Evolutionary conservation across 2,329 filamentous ascomycete species (phyloP), one percentile per base, ranked within the genome.

Genomic region (Fusarium sp.): DNA sequence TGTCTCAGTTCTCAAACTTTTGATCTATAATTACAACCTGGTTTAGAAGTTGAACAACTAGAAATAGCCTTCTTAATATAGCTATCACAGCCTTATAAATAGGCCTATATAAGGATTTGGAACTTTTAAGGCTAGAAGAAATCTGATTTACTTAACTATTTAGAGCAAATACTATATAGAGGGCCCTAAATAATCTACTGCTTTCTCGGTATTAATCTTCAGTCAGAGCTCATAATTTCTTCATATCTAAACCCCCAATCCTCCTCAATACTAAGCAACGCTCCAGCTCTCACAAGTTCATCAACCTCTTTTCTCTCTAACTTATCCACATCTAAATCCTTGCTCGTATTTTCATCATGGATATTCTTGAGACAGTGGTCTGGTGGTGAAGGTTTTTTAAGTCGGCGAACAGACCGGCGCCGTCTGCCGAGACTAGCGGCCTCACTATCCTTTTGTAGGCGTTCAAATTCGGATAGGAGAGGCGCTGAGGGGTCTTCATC

Each of bases 381-480:
- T 6, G 66, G 65, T 18, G 59, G 42, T 15, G 42, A 63, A 10
- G 68, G 71, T 5, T 57, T 13, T 48, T 63, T 76, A 2, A 79
- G 64, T 24, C 77, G 68, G 26, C 74, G 75, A 15, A 77, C 9
- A 8, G 72, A 75, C 26, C 74, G 64, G n/a, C 70, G 59, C 8
- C 69, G 64, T 9, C 42, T 37, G 12, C 76, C 73, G 10, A 66
- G 71, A 38, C 73, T 76, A 24, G 74, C 75, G 39, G 75, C 76
- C 15, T 68, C 35, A 48, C 81, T 82, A 18, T 77, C 78, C 50
- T 82, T 84, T 72, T 89, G 87, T 8, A 75, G 61, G 4, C 74
- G 75, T 55, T 85, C 82, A 29, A 80, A 81, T 8, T 75, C 68
- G 4, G 82, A 81, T 9, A 86, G 69, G 8, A 90, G 78, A 4